Evolutionary conservation across 306 rosid genomes (phyloP).

Genomic region (Citrullus colocynthis): DNA sequence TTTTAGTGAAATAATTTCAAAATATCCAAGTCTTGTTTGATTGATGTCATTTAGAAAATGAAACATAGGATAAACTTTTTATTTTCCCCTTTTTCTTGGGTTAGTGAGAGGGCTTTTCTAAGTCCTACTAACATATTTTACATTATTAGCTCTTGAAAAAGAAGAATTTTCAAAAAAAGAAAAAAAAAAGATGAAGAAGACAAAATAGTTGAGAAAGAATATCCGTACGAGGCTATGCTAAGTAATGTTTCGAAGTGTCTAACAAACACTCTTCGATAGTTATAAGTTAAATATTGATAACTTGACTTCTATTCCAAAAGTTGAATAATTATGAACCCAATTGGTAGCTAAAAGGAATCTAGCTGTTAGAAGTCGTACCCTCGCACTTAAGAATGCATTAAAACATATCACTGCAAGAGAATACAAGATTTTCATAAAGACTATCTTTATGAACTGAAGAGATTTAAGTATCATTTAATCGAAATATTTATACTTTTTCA

Average conservation of each 20-base stretch:
- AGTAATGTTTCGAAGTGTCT: background rate
- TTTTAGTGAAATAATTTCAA: background rate
- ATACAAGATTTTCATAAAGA: no score
- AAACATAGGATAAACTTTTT: background rate
- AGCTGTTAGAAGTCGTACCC: no score
- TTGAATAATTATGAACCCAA: no score
- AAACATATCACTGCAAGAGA: no score
- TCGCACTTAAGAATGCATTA: no score
- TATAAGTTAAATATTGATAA: background rate
- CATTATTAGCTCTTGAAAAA: no score
- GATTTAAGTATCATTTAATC: no score
- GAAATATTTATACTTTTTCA: no score
- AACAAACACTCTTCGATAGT: background rate
- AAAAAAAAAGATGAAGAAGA: background rate
- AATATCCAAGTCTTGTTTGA: background rate
- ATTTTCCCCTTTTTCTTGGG: background rate
- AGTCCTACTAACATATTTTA: background rate
- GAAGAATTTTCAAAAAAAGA: no score
- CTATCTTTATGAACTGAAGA: no score
- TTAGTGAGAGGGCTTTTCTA: background rate
- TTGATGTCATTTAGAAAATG: background rate
- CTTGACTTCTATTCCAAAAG: no score
- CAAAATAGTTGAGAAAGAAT: background rate
- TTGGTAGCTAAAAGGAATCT: no score
- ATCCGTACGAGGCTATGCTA: background rate